phyloP scores from a whole-genome alignment of 2,329 filamentous ascomycete genomes.

The Sarocladium kiliense region DNA sequence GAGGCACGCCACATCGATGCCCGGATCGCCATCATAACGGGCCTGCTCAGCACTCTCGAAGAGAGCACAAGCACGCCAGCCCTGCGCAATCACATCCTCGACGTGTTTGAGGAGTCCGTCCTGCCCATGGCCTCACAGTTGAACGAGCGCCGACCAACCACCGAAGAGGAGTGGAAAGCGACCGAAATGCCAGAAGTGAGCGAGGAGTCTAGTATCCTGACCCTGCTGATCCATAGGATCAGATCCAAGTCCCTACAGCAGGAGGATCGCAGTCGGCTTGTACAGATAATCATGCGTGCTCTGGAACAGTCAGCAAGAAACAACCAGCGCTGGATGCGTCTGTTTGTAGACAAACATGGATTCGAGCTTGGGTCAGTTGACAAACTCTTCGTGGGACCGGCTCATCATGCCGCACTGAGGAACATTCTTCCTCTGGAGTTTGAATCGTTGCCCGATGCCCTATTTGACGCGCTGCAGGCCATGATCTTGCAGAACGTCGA shows the following conservation, averaged over 20 bases:
- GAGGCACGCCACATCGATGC: constrained; percentile 27
- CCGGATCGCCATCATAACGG: constrained; percentile 21
- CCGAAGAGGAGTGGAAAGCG: constrained; percentile 23
- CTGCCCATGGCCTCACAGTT: constrained; percentile 24
- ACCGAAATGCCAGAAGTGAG: constrained; percentile 10
- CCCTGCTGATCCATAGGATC: constrained; percentile 4
- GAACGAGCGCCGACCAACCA: constrained; percentile 21
- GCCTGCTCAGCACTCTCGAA: constrained; percentile 20
- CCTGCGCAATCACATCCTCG: constrained; percentile 18
- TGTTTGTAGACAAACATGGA: constrained; percentile 25
- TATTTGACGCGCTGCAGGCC: constrained; percentile 15
- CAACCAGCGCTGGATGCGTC: constrained; percentile 24
- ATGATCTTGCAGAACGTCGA: constrained; percentile 18
- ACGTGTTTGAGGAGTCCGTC: constrained; percentile 19
- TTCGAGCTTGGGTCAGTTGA: constrained; percentile 17
- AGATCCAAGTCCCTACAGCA: neutral
- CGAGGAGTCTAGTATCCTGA: constrained; percentile 10
- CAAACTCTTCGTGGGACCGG: constrained; percentile 18
- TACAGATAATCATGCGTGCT: constrained; percentile 17
- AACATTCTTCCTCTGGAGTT: neutral
- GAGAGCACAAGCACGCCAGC: constrained; percentile 12
- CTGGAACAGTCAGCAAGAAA: constrained; percentile 22
- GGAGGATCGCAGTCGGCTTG: constrained; percentile 12
- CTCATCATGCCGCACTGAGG: constrained; percentile 9
- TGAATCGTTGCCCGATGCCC: constrained; percentile 11